Evolutionary conservation across 345 rosid species (phyloP).

Genomic region (Gossypium australe): DNA sequence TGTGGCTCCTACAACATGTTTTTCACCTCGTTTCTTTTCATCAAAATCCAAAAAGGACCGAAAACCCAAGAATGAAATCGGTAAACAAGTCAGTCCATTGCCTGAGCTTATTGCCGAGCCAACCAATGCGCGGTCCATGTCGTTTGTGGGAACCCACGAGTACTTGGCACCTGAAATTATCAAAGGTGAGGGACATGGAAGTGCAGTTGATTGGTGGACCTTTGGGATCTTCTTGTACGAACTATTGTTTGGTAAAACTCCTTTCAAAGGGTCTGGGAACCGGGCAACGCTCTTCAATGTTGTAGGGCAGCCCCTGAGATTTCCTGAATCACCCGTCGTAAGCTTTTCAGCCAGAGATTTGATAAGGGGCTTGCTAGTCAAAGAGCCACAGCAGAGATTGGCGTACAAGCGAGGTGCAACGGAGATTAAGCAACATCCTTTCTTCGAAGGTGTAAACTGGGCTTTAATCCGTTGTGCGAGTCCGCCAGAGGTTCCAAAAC

Average conservation of each 20-base stretch:
- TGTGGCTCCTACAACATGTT: slow-evolving; percentile 55
- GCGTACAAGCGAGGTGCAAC: slow-evolving; percentile 79
- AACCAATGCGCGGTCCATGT: slow-evolving; percentile 81
- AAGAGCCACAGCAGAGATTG: slow-evolving; percentile 72
- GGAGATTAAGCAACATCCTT: slow-evolving; percentile 74
- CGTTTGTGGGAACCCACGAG: slow-evolving; percentile 86
- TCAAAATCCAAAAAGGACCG: slow-evolving; percentile 48
- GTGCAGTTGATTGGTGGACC: slow-evolving; percentile 93
- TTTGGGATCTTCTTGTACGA: slow-evolving; percentile 77
- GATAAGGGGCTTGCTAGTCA: slow-evolving; percentile 74
- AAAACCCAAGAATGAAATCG: slow-evolving; percentile 43
- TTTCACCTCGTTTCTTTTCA: slow-evolving; percentile 51
- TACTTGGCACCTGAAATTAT: slow-evolving; percentile 81
- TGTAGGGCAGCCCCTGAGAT: slow-evolving; percentile 67
- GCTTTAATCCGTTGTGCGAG: slow-evolving; percentile 73
- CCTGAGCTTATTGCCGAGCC: slow-evolving; percentile 90
- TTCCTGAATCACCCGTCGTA: slow-evolving; percentile 66
- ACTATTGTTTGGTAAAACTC: slow-evolving; percentile 75
- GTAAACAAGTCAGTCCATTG: slow-evolving; percentile 60
- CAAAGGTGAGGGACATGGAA: slow-evolving; percentile 86
- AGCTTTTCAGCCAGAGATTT: slow-evolving; percentile 72
- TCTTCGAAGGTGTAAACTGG: slow-evolving; percentile 92
- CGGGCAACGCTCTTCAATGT: slow-evolving; percentile 75
- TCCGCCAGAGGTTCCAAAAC: slow-evolving; percentile 76
- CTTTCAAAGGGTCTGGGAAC: slow-evolving; percentile 79